A percentile compares a stretch with the other conserved stretches of the same genome.
These are phyloP conservation scores for Hebeloma cylindrosporum DNA, from an alignment of 768 basidiomycete species.

Conservation along the genomic window DNA sequence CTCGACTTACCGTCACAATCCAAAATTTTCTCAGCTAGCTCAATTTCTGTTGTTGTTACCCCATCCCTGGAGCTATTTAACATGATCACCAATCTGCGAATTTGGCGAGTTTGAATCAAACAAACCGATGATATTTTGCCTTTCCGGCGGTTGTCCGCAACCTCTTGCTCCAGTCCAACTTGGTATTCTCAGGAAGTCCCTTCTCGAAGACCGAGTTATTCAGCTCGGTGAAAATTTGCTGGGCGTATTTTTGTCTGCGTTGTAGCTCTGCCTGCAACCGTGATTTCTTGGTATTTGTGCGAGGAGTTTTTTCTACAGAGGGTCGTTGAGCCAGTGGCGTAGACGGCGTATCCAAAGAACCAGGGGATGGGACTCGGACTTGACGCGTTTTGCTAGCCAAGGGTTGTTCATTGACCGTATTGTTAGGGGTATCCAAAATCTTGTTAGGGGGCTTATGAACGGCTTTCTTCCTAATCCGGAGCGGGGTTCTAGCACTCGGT, in stretches of 20 bases:
- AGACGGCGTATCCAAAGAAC: no score
- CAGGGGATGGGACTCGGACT: no score
- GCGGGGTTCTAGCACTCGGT: slow-evolving; percentile 45
- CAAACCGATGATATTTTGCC: slow-evolving; percentile 63
- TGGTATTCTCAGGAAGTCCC: slow-evolving; percentile 52
- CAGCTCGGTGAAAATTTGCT: slow-evolving; percentile 57
- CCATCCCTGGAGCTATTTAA: slow-evolving; percentile 54
- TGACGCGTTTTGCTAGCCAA: no score
- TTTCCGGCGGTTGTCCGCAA: slow-evolving; percentile 68
- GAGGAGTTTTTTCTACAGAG: slow-evolving; percentile 16
- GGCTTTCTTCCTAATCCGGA: slow-evolving; percentile 24
- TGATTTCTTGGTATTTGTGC: slow-evolving; percentile 41
- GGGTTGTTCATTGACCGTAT: no score
- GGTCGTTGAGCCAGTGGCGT: no score
- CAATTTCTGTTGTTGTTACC: slow-evolving; percentile 60
- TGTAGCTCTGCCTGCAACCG: slow-evolving; percentile 42
- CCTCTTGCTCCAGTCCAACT: slow-evolving; percentile 66
- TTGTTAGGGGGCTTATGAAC: not conserved
- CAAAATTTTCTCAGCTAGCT: slow-evolving; percentile 80
- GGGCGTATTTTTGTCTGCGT: slow-evolving; percentile 52
- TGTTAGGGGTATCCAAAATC: no score
- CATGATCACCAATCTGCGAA: not conserved
- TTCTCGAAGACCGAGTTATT: slow-evolving; percentile 57
- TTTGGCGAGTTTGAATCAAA: not conserved
- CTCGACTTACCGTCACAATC: slow-evolving; percentile 62